Base-by-base conservation (phyloP, 1,284 basidiomycete species). In the Ustilago sp. region DNA sequence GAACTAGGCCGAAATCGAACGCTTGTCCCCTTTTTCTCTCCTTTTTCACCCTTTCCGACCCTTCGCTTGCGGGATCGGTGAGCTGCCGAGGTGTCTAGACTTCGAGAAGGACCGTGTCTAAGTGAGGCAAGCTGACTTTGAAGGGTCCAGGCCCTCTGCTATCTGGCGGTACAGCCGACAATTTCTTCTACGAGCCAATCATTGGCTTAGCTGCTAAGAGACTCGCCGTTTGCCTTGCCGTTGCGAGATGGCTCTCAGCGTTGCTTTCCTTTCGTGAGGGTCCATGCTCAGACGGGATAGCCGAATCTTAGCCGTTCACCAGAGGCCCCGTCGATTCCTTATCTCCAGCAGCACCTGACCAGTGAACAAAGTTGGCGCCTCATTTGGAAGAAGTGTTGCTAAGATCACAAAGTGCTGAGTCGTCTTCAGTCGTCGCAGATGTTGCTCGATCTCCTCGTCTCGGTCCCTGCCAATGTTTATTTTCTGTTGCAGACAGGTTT, bases 261-360 rank as follows among this genome's bases (percentile, higher is more conserved):
- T 50, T 23, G 8, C 9, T 15, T 50, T 45, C n/a, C 11, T n/a
- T 45, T 19, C n/a, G 43, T 19, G 48, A 51, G 13, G 28, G 28
- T 15, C 28, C 31, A 8, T 32, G 9, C 48, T 34, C 28, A 32
- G 9, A 32, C 48, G 32, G 48, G 48, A 45, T 8, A 19, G n/a
- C 43, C 43, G 43, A 45, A 45, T 17, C 4, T 19, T 45, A 45
- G 43, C 43, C 43, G 43, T 19, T 7, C n/a, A 19, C n/a, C 5
- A 45, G n/a, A 19, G 48, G 13, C 23, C 31, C 48, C 3, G 43
- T 19, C 19, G n/a, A 23, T 45, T 45, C 31, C 48, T 50, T 50
- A 50, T 50, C 48, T 50, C 28, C 28, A 32, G 48, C 48, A 31
- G 48, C 48, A 50, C 28, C n/a, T 31, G 28, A 28, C 28, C 48